Conservation (phyloP, 805 yeast species). For the Wickerhamomyces kurtzmanii region DNA sequence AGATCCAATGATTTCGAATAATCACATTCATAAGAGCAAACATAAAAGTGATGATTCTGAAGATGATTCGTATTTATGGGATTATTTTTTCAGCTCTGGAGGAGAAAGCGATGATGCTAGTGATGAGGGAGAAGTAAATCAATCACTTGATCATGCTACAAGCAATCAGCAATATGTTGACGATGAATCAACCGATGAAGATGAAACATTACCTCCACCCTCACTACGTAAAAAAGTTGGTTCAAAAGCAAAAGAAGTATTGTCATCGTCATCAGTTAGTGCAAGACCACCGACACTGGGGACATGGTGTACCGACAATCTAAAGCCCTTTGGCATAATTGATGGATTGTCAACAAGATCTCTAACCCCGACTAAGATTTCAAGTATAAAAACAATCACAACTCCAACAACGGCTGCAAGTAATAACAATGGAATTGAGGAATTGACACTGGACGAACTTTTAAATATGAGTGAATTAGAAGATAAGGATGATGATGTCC, state of each 20-base stretch:
- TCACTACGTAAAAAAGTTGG: conserved; percentile 52
- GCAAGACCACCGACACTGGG: conserved; percentile 89
- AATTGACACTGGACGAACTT: conserved; percentile 64
- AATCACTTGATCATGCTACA: conserved; percentile 17
- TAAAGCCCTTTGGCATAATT: conserved; percentile 84
- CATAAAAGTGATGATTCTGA: conserved; percentile 16
- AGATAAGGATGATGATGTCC: conserved; percentile 52
- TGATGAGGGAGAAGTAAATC: conserved; percentile 6
- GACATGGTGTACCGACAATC: conserved; percentile 74
- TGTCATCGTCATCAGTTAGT: conserved; percentile 79
- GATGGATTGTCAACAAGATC: conserved; percentile 91
- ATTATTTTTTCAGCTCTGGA: conserved; percentile 52
- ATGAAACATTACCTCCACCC: conserved; percentile 68
- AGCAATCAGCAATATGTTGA: conserved; percentile 34
- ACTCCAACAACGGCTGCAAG: conserved; percentile 10
- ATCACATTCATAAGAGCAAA: conserved; percentile 32
- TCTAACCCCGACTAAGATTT: conserved; percentile 21
- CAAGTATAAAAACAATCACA: conserved; percentile 12
- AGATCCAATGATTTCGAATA: conserved; percentile 16
- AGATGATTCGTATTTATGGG: conserved; percentile 67
- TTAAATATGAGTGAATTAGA: conserved; percentile 84
- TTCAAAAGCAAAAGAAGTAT: conserved; percentile 80
- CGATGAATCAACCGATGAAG: conserved; percentile 94
- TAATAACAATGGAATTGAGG: conserved; percentile 27
- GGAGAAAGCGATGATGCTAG: conserved; percentile 19